Evolutionary conservation across 768 basidiomycete species (phyloP), one percentile per base, ranked within the genome.

Genomic region (Crepidotus variabilis): DNA sequence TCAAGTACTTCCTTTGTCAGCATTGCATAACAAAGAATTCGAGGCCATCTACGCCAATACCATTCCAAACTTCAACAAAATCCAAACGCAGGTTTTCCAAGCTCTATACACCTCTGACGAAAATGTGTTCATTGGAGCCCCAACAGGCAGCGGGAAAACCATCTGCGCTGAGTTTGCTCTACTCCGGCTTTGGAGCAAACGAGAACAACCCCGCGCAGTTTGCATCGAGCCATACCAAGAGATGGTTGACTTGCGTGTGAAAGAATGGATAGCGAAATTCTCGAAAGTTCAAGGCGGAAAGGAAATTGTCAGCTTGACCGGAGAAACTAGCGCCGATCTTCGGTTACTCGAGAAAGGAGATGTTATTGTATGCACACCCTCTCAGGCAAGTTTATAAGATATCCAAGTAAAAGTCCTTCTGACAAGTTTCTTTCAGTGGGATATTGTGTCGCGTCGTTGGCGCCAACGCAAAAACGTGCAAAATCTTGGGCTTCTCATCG

Each of bases 71-170:
- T 98, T 98, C 80, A 98, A 98, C 82, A 99, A 98, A 72, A 98
- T 98, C 59, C 97, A 98, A 69, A 98, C 94, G 0, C 97, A 98
- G 71, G 95, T 97, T 47, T 98, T 99, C 87, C 94, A 98, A 64
- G 95, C 96, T 0, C 78, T 99, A 0, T 99, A 98, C 69, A 94
- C 92, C 0, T 87, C 93, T 0, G 95, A 98, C 65, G 97, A 98
- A 66, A 98, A 96, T 63, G 88, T 96, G 43, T 95, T 98, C 67
- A 86, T 99, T 55, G 95, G 94, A 18, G 97, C 96, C 0, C 96
- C 97, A 0, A 94, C 97, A 0, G 96, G 97, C 21, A 93, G 90
- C 51, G 96, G 97, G 11, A 98, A 99, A 79, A 98, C 96, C 0
- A 89, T 98, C 43, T 96, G 94, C 61, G 97, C 95, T 0, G 97